Base-by-base conservation (phyloP, 306 rosid genomes). In the Oxytropis ochrocephala region DNA sequence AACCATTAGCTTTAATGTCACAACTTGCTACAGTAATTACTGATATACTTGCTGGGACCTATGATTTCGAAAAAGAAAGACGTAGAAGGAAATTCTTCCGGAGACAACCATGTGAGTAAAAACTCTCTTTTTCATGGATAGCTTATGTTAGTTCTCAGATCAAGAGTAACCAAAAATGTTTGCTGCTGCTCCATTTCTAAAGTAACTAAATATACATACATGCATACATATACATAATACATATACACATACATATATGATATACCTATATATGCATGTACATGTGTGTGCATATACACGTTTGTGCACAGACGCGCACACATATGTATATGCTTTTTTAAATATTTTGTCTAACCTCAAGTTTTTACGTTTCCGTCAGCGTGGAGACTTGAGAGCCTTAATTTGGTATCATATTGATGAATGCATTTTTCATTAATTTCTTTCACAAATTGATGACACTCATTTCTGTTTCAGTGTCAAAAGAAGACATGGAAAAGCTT, bases 11-110 rank as follows among this genome's bases (percentile, higher is more conserved):
- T 57, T 86, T 95, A 73, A 95, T 95, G 97, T 89, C 99, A 64
- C 99, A 95, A 74, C 97, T 95, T 38, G 97, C 99, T 11, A 95
- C 96, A 14, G 94, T 95, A 14, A 95, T 95, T 72, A 95, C 97
- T 10, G 99, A 95, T 78, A 83, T 95, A 82, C 96, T 95, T 77
- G 99, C 97, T 19, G 97, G 99, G 61, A 84, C 95, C 74, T 89
- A 87, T 73, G 95, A 87, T 81, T 87, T 81, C 69, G 69, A 80
- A 24, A 87, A 85, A 69, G 97, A 86, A 68, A 87, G 87, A 81
- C 80, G 74, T 44, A 84, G 92, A 83, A 86, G 97, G 80, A 91
- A 87, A 84, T 95, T 95, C 83, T 95, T 95, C 73, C 84, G 91
- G 36, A 81, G 90, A 74, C 92, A 87, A 50, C 89, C 96, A 69